Conservation (phyloP, 2,329 filamentous ascomycete species). For the Alternaria sp. region DNA sequence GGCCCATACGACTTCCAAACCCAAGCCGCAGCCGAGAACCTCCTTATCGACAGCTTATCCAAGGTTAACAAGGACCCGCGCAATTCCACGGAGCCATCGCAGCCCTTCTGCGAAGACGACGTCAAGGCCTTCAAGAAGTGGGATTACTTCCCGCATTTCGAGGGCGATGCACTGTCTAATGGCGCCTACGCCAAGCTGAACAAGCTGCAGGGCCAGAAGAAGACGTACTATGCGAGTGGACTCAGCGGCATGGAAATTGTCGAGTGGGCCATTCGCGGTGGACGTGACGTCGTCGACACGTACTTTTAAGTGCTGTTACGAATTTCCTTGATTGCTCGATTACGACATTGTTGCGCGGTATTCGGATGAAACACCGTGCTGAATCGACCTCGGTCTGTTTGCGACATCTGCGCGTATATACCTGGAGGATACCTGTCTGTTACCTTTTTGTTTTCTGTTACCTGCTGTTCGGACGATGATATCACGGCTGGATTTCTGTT, state of each 20-base stretch:
- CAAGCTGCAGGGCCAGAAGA: constrained; percentile 44
- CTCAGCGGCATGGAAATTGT: constrained; percentile 49
- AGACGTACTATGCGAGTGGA: constrained; percentile 46
- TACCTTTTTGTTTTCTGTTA: background rate
- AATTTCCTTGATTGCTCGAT: background rate
- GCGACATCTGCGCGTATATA: background rate
- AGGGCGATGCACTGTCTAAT: constrained; percentile 29
- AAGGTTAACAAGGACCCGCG: constrained; percentile 47
- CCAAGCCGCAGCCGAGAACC: constrained; percentile 28
- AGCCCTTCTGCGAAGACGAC: constrained; percentile 28
- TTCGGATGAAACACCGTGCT: background rate
- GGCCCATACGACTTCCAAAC: constrained; percentile 44
- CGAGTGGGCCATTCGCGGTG: constrained; percentile 45
- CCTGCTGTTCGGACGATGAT: background rate
- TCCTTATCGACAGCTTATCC: constrained; percentile 40
- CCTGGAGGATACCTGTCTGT: background rate
- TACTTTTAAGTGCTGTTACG: constrained; percentile 32
- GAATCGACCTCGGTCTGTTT: background rate
- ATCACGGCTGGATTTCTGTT: constrained; percentile 18
- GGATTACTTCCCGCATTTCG: constrained; percentile 50
- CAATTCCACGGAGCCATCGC: constrained; percentile 29
- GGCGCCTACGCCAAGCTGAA: constrained; percentile 43
- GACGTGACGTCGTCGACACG: constrained; percentile 43
- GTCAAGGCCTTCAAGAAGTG: constrained; percentile 46
- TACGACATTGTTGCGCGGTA: background rate